phyloP scores from a whole-genome alignment of 2,329 filamentous ascomycete species.

The Hymenoscyphus salicellus region DNA sequence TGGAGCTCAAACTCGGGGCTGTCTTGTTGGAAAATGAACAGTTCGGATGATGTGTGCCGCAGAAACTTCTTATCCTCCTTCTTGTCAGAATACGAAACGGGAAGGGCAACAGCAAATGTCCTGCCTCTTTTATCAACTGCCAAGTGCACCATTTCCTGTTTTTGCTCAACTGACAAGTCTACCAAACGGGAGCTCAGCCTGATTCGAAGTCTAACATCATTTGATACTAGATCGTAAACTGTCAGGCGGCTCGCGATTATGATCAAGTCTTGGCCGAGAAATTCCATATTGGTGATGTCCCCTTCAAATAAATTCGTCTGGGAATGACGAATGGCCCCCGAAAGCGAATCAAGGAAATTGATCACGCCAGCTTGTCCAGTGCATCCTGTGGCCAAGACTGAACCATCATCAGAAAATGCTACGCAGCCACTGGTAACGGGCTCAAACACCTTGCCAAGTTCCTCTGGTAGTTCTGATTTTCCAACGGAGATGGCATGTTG shows the following conservation, averaged over 20 bases:
- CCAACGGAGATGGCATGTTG: slow-evolving; percentile 54
- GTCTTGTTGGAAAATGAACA: slow-evolving; percentile 66
- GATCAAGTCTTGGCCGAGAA: slow-evolving; percentile 72
- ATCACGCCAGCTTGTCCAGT: slow-evolving; percentile 59
- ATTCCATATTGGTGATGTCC: slow-evolving; percentile 63
- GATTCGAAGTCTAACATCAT: slow-evolving; percentile 67
- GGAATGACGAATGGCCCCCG: slow-evolving; percentile 63
- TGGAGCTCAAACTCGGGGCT: slow-evolving; percentile 57
- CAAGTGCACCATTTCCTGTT: slow-evolving; percentile 57
- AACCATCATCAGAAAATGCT: slow-evolving; percentile 80
- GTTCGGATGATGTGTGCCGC: slow-evolving; percentile 45
- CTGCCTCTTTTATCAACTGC: slow-evolving; percentile 65
- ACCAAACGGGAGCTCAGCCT: slow-evolving; percentile 47
- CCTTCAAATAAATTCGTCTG: slow-evolving; percentile 66
- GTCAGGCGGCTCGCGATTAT: slow-evolving; percentile 69
- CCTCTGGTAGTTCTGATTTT: slow-evolving; percentile 37
- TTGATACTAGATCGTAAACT: slow-evolving; percentile 81
- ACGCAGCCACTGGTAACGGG: slow-evolving; percentile 55
- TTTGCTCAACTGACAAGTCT: slow-evolving; percentile 36
- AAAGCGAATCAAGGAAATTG: slow-evolving; percentile 72
- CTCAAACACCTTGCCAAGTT: slow-evolving; percentile 28
- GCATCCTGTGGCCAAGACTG: slow-evolving; percentile 69
- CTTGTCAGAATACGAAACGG: slow-evolving; percentile 17
- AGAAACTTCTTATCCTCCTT: slow-evolving; percentile 31
- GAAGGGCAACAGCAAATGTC: slow-evolving; percentile 63